These are phyloP conservation scores for Euryodendron excelsum DNA, from an alignment of 148 eudicot species.

Conservation along the genomic window DNA sequence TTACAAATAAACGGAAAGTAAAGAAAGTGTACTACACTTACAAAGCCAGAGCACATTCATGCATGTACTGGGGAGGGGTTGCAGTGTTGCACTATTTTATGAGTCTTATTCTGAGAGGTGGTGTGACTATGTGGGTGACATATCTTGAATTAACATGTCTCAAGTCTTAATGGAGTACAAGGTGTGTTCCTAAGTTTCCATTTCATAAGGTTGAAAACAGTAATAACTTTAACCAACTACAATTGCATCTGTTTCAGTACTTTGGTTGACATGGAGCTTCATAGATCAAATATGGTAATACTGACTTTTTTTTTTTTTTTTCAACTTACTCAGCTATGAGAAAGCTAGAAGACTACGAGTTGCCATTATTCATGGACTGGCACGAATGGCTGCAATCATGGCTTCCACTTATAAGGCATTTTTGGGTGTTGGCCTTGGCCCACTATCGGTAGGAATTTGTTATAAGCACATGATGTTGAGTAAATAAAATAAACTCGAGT, in stretches of 20 bases:
- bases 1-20: neutral
- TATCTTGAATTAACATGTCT: neutral
- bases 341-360: conserved; percentile 74
- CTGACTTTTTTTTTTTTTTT: neutral
- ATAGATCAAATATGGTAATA: neutral
- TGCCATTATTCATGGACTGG: conserved; percentile 80
- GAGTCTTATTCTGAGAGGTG: conserved; percentile 1
- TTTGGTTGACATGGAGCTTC: neutral
- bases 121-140: neutral
- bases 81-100: conserved; percentile 7
- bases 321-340: conserved; percentile 58
- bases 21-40: neutral
- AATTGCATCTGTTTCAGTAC: neutral
- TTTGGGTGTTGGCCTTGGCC: conserved; percentile 93
- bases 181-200: neutral
- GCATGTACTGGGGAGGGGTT: neutral
- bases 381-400: conserved; percentile 98
- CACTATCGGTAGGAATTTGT: conserved; percentile 66
- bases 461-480: neutral
- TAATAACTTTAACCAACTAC: neutral
- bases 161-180: neutral
- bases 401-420: conserved; percentile 92
- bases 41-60: neutral
- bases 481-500: neutral
- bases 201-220: neutral